Evolutionary conservation across 768 basidiomycete genomes (phyloP).

Genomic region (Phlebiopsis gigantea): DNA sequence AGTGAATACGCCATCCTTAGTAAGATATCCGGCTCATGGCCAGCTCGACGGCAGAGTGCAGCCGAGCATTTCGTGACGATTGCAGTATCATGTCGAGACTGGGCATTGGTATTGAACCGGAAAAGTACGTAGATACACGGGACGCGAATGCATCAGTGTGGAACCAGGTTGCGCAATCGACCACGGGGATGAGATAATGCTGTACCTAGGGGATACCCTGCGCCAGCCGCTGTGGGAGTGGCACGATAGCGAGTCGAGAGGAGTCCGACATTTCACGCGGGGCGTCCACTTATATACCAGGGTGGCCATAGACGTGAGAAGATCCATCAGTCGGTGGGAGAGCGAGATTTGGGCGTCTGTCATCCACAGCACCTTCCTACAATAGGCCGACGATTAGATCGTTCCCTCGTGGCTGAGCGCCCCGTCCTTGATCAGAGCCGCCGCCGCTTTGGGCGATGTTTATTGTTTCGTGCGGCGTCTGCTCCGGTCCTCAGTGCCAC

Average conservation of each 20-base stretch:
- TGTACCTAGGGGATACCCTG: neutral
- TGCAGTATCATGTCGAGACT: slow-evolving; percentile 5
- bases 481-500: neutral
- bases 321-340: neutral
- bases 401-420: neutral
- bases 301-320: neutral
- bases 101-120: neutral
- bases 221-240: neutral
- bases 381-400: neutral
- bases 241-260: neutral
- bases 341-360: neutral
- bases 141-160: neutral
- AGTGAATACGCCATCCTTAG: slow-evolving; percentile 14
- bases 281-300: neutral
- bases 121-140: neutral
- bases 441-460: neutral
- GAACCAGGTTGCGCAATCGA: slow-evolving; percentile 3
- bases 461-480: neutral
- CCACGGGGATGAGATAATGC: slow-evolving; percentile 5
- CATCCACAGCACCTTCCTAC: slow-evolving; percentile 2
- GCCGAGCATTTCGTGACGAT: slow-evolving; percentile 6
- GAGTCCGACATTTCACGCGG: neutral
- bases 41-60: neutral
- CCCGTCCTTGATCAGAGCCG: neutral
- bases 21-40: slow-evolving; percentile 5